Evolutionary conservation across 2,329 filamentous ascomycete genomes (phyloP).

Genomic region (Fusarium austroafricanum): DNA sequence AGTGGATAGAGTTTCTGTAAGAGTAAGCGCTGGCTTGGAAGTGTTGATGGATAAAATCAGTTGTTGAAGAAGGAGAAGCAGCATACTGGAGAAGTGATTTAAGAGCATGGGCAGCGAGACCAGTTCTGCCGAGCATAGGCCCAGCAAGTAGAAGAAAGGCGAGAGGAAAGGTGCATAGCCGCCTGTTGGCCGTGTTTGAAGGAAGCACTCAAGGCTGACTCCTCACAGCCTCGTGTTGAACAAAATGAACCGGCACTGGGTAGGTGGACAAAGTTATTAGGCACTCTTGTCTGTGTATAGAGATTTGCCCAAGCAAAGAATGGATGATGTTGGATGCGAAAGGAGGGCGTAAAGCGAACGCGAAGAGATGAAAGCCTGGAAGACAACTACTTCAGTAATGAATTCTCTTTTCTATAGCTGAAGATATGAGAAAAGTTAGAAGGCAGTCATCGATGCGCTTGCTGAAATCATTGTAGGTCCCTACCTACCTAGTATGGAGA

Average conservation of each 20-base stretch:
- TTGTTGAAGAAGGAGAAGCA: neutral
- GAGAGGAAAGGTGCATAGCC: slow-evolving; percentile 35
- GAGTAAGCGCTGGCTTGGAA: neutral
- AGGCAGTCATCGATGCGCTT: neutral
- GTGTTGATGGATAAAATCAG: neutral
- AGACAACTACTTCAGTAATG: neutral
- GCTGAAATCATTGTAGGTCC: neutral
- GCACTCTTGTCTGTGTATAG: neutral
- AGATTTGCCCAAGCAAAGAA: neutral
- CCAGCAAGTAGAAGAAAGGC: slow-evolving; percentile 20
- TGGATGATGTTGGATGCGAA: neutral
- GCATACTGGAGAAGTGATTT: slow-evolving; percentile 9
- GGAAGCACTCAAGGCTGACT: neutral
- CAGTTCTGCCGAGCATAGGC: slow-evolving; percentile 26
- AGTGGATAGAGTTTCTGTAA: slow-evolving; percentile 6
- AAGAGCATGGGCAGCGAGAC: slow-evolving; percentile 23
- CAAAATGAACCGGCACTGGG: too few species aligned
- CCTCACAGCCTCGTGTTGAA: neutral
- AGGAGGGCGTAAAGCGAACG: neutral
- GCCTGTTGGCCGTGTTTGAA: slow-evolving; percentile 14
- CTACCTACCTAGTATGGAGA: too few species aligned
- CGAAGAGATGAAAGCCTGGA: neutral
- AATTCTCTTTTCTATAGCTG: neutral
- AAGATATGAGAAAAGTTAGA: neutral
- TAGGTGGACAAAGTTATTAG: too few species aligned